Evolutionary conservation across 768 basidiomycete genomes (phyloP).

Genomic region (Favolaschia claudopus): DNA sequence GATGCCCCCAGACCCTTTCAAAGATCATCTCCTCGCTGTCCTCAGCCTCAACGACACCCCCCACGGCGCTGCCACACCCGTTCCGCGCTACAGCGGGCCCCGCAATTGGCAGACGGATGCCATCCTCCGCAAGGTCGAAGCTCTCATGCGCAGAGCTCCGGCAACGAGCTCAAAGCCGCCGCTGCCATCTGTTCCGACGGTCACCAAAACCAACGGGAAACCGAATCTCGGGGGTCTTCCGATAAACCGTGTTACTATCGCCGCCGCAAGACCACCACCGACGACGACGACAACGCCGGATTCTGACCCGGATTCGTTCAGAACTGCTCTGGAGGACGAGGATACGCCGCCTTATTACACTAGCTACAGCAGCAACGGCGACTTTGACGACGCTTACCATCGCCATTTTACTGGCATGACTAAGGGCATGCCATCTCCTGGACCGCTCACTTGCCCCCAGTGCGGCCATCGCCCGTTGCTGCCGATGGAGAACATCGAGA

Average conservation of each 20-base stretch:
- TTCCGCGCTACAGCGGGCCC: conserved; percentile 58
- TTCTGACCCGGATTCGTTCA: no score
- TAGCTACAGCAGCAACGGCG: no score
- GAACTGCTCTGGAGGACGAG: no score
- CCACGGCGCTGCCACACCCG: conserved; percentile 50
- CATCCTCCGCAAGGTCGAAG: conserved; percentile 18
- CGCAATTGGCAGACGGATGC: conserved; percentile 60
- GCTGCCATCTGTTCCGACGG: conserved; percentile 4
- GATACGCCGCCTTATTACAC: no score
- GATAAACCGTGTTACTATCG: background rate
- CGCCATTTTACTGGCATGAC: no score
- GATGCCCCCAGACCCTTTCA: conserved; percentile 49
- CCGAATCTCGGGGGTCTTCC: conserved; percentile 1
- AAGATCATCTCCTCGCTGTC: conserved; percentile 59
- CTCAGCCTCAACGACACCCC: conserved; percentile 61
- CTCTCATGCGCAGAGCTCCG: background rate
- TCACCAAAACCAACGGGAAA: background rate
- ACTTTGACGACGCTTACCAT: background rate
- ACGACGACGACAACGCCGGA: conserved; percentile 9
- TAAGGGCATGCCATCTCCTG: no score
- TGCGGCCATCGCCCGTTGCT: conserved; percentile 12
- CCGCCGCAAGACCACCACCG: conserved; percentile 9
- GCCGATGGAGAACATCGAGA: conserved; percentile 20
- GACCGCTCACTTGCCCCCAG: conserved; percentile 19
- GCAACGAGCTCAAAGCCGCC: background rate